Conservation (phyloP, 75 land plant species). For the Sequoia sempervirens region DNA sequence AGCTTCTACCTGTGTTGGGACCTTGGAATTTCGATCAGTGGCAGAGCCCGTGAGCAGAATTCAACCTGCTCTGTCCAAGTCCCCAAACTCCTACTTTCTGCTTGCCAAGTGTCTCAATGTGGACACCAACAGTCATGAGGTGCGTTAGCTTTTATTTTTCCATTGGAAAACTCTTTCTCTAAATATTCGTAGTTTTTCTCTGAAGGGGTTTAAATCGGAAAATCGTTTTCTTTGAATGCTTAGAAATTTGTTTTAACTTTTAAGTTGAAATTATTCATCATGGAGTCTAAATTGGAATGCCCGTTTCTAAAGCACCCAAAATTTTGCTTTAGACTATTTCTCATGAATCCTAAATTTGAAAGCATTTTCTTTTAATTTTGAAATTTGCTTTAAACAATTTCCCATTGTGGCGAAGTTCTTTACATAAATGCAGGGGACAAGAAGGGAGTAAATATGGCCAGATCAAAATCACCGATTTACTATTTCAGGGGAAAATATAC, state of each 20-base stretch:
- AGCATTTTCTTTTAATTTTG: neutral
- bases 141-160: constrained; percentile 1
- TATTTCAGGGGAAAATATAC: neutral
- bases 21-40: constrained; percentile 54
- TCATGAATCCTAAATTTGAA: neutral
- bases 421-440: neutral
- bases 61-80: constrained; percentile 33
- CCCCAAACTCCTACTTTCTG: constrained; percentile 45
- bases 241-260: neutral
- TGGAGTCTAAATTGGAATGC: neutral
- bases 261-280: neutral
- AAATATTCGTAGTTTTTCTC: neutral
- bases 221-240: neutral
- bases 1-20: constrained; percentile 76
- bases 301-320: neutral
- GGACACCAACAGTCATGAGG: constrained; percentile 51
- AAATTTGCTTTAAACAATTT: neutral
- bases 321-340: neutral
- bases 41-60: constrained; percentile 42
- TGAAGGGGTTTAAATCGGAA: neutral
- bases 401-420: neutral
- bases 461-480: neutral
- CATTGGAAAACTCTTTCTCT: neutral
- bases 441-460: neutral
- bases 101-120: constrained; percentile 42